Conservation (phyloP, 129 eudicot genomes). For the Apium graveolens region DNA sequence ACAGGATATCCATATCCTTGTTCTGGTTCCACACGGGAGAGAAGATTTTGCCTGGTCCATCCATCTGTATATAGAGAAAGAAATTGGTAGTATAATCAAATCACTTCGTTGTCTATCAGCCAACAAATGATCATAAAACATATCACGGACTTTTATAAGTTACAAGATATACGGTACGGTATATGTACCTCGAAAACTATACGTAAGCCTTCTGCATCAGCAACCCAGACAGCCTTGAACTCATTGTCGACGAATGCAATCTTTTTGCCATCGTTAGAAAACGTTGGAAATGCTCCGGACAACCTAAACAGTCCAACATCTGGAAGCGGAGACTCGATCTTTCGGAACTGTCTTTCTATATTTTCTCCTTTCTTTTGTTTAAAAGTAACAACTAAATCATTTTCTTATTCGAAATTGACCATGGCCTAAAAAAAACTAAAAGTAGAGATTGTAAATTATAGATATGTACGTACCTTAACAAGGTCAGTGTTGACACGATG, state of each 20-base stretch:
- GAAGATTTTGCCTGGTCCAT: not conserved
- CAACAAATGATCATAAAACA: not conserved
- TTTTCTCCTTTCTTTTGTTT: not conserved
- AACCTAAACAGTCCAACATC: constrained; percentile 4
- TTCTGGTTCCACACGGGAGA: constrained; percentile 1
- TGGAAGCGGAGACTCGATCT: constrained; percentile 1
- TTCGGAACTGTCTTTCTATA: constrained; percentile 4
- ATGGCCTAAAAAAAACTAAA: not conserved
- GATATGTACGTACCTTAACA: not conserved
- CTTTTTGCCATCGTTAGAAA: constrained; percentile 1
- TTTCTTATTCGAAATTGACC: not conserved
- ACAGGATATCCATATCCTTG: not conserved
- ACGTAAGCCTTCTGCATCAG: no score
- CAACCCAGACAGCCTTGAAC: not conserved
- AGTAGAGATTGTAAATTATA: not conserved
- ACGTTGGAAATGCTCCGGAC: not conserved
- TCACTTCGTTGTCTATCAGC: not conserved
- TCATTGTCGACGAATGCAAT: constrained; percentile 1
- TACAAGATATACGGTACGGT: not conserved
- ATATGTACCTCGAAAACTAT: not conserved
- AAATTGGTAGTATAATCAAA: not conserved
- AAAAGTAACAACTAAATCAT: not conserved
- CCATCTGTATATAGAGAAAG: not conserved
- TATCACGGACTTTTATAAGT: not conserved
- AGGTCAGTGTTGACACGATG: constrained; percentile 2